Evolutionary conservation across 345 rosid genomes (phyloP).

Genomic region (Dimocarpus longan): DNA sequence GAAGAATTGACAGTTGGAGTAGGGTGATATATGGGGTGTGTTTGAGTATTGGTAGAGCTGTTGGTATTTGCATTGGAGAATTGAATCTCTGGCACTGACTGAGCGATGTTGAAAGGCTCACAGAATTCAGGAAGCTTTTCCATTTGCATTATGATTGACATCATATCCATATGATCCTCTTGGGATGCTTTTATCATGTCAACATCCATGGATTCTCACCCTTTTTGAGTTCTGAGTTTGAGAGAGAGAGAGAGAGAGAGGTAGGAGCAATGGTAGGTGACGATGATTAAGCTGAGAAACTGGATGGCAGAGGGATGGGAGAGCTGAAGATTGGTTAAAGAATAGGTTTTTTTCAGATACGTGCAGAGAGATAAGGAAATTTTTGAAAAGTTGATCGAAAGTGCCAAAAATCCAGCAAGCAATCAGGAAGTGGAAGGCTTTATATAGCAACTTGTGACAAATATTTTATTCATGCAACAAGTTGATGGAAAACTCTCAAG

Average conservation of each 20-base stretch:
- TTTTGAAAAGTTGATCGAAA: constrained; percentile 14
- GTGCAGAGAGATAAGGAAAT: constrained; percentile 26
- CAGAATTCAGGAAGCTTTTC: constrained; percentile 65
- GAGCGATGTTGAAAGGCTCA: constrained; percentile 29
- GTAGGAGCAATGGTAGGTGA: constrained; percentile 9
- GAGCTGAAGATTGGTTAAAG: constrained; percentile 24
- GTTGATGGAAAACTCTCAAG: constrained; percentile 14
- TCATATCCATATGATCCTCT: constrained; percentile 46
- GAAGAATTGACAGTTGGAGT: constrained; percentile 12
- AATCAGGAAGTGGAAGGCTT: constrained; percentile 30
- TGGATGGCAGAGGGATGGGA: constrained; percentile 32
- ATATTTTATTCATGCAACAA: constrained; percentile 34
- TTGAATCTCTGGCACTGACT: constrained; percentile 25
- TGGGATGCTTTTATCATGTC: constrained; percentile 39
- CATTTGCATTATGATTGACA: constrained; percentile 69
- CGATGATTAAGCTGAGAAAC: constrained; percentile 19
- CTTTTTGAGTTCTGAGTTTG: background rate
- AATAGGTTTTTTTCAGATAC: constrained; percentile 26
- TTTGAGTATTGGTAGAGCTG: background rate
- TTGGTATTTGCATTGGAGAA: constrained; percentile 30
- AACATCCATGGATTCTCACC: constrained; percentile 37
- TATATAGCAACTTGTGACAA: constrained; percentile 52
- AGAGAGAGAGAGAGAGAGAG: background rate
- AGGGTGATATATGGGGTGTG: constrained; percentile 16
- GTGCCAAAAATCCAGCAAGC: constrained; percentile 28